Evolutionary conservation across 192 early-diverging fungal species (phyloP).

Genomic region (Coemansia sp.): DNA sequence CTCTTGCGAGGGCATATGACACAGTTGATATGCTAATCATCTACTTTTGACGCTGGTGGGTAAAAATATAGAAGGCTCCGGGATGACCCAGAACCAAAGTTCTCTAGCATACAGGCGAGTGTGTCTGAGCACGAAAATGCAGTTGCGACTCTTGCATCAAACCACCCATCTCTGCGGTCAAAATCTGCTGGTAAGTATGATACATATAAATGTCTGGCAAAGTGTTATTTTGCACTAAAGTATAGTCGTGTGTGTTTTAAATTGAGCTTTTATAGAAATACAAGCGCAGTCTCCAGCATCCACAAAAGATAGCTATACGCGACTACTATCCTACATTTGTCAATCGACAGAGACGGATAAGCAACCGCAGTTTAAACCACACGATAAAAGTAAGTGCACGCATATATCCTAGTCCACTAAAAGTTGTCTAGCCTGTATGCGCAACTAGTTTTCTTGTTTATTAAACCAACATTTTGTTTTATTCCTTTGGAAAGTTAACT

Average conservation of each 20-base stretch:
- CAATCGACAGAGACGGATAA: constrained; percentile 2
- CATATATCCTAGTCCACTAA: neutral
- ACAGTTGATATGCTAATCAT: neutral
- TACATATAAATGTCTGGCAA: neutral
- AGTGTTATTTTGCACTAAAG: neutral
- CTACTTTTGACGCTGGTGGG: too few species aligned
- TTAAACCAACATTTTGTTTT: neutral
- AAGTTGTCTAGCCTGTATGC: constrained; percentile 1
- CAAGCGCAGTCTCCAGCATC: neutral
- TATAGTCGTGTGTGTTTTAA: neutral
- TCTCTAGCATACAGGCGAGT: neutral
- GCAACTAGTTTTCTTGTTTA: neutral
- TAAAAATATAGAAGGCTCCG: constrained; percentile 10
- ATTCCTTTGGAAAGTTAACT: neutral
- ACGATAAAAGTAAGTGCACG: constrained; percentile 13
- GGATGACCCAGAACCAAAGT: neutral
- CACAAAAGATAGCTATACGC: constrained; percentile 13
- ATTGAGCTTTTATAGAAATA: neutral
- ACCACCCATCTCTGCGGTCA: constrained; percentile 12
- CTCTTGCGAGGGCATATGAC: neutral
- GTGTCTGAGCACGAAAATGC: neutral
- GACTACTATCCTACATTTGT: constrained; percentile 28
- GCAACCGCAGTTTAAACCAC: neutral
- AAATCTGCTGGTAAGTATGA: constrained; percentile 7
- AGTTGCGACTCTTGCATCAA: constrained; percentile 12